Evolutionary conservation across 2,329 filamentous ascomycete genomes (phyloP).

Genomic region (Neopestalotiopsis rosae): DNA sequence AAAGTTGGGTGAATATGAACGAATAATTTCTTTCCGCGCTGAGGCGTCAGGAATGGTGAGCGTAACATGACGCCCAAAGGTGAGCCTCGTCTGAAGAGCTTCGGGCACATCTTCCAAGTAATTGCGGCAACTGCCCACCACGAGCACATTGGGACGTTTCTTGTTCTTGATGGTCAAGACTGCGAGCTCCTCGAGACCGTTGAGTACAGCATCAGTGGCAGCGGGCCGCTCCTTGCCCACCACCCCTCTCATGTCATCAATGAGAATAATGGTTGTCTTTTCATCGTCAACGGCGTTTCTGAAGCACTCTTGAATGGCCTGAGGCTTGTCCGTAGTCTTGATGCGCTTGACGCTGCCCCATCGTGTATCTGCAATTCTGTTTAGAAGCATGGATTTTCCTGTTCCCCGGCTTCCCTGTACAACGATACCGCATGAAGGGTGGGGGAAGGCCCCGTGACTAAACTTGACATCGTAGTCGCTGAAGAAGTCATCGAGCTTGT

Average conservation of each 20-base stretch:
- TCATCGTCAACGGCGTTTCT: constrained; percentile 70
- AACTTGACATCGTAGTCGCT: constrained; percentile 54
- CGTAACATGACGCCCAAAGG: constrained; percentile 71
- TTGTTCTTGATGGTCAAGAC: constrained; percentile 41
- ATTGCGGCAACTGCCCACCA: constrained; percentile 76
- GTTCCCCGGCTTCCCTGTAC: constrained; percentile 84
- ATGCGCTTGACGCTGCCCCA: constrained; percentile 76
- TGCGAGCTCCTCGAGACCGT: constrained; percentile 62
- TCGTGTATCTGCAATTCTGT: constrained; percentile 67
- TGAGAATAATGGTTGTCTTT: constrained; percentile 74
- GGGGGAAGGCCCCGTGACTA: constrained; percentile 37
- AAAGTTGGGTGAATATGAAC: constrained; percentile 57
- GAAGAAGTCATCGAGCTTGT: constrained; percentile 71
- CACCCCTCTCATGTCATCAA: constrained; percentile 78
- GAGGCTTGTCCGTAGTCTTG: constrained; percentile 58
- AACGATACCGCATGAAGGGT: constrained; percentile 64
- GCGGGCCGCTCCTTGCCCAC: constrained; percentile 61
- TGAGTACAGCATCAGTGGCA: constrained; percentile 56
- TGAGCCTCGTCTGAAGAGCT: constrained; percentile 67
- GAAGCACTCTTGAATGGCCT: constrained; percentile 71
- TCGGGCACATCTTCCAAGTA: constrained; percentile 75
- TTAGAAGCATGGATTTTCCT: constrained; percentile 79
- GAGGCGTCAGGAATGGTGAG: constrained; percentile 77
- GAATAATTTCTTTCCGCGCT: constrained; percentile 76
- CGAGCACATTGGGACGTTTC: constrained; percentile 64